phyloP scores from a whole-genome alignment of 768 basidiomycete species.

The Boletus sp. region DNA sequence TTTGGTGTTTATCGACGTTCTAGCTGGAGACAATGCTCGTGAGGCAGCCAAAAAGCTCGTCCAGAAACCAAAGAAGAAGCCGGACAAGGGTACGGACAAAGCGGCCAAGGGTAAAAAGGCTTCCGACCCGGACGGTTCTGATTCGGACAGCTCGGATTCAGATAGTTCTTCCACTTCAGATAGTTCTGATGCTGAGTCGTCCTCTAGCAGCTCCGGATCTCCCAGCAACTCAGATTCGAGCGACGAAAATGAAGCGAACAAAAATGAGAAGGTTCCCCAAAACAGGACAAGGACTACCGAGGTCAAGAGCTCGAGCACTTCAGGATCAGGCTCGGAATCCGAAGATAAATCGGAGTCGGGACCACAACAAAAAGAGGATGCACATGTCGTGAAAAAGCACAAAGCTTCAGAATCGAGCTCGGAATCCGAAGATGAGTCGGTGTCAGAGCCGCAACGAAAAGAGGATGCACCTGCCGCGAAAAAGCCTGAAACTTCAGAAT shows the following conservation, averaged over 20 bases:
- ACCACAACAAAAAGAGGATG: no score
- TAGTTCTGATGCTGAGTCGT: slow-evolving; percentile 17
- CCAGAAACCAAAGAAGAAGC: slow-evolving; percentile 3
- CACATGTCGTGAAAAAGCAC: no score
- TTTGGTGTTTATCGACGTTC: not conserved
- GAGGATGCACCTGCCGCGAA: slow-evolving; percentile 42
- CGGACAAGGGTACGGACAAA: not conserved
- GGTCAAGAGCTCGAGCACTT: slow-evolving; percentile 2
- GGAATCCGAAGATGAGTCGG: not conserved
- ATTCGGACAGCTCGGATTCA: slow-evolving; percentile 18
- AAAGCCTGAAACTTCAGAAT: slow-evolving; percentile 8
- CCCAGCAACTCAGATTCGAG: slow-evolving; percentile 16
- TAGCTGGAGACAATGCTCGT: slow-evolving; percentile 13
- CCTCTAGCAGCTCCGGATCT: slow-evolving; percentile 11
- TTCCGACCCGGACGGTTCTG: slow-evolving; percentile 13
- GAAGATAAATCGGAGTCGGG: not conserved
- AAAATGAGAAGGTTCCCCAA: not conserved
- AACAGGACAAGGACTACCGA: not conserved
- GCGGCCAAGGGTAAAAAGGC: not conserved
- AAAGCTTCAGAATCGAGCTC: slow-evolving; percentile 11
- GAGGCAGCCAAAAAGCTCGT: not conserved
- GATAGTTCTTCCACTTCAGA: slow-evolving; percentile 15
- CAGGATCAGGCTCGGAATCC: slow-evolving; percentile 19
- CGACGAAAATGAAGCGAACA: slow-evolving; percentile 8
- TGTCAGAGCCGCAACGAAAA: not conserved